phyloP scores from a whole-genome alignment of 2,329 filamentous ascomycete genomes.

The Arthroderma uncinatum region DNA sequence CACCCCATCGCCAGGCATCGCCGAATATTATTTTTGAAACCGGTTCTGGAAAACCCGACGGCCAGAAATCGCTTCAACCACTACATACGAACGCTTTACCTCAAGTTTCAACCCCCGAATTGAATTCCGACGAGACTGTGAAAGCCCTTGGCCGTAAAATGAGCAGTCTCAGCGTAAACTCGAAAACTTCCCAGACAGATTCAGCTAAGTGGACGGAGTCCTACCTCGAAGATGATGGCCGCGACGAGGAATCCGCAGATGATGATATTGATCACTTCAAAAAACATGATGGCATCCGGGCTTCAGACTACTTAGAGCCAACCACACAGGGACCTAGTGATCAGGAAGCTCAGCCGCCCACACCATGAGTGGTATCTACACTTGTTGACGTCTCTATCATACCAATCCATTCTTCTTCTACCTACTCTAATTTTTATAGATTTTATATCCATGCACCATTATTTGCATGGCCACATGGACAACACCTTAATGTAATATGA shows the following conservation, averaged over 20 bases:
- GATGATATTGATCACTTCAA: neutral
- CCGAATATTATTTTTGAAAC: neutral
- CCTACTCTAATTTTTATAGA: neutral
- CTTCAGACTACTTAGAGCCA: neutral
- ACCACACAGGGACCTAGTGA: neutral
- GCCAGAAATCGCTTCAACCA: neutral
- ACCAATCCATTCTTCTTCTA: no score
- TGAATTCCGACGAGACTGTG: neutral
- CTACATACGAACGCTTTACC: neutral
- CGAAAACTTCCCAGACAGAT: constrained; percentile 11
- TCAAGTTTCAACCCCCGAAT: neutral
- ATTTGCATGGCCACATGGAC: neutral
- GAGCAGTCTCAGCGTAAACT: constrained; percentile 7
- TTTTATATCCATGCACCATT: neutral
- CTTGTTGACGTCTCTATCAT: neutral
- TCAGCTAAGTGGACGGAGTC: constrained; percentile 16
- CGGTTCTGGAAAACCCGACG: neutral
- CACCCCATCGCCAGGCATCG: neutral
- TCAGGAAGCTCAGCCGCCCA: neutral
- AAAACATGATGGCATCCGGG: neutral
- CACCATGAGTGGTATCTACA: neutral
- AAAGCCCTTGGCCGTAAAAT: neutral
- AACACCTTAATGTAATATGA: no score
- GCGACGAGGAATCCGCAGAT: constrained; percentile 6
- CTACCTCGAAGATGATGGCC: constrained; percentile 14